Evolutionary conservation across 306 rosid species (phyloP).

Genomic region (Cercis canadensis): DNA sequence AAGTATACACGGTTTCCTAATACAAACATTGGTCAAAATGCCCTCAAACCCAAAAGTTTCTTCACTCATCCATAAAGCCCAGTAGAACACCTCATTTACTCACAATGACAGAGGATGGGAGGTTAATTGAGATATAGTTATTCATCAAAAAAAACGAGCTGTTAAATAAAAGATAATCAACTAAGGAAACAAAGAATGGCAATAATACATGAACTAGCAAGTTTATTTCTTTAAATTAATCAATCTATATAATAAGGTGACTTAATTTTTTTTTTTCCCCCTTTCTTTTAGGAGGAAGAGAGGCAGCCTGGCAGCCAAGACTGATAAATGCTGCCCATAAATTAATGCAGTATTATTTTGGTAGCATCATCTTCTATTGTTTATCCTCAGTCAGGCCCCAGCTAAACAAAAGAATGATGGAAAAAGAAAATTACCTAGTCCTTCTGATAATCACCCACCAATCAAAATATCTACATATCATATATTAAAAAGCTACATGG

Average conservation of each 20-base stretch:
- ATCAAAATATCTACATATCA: constrained; percentile 1
- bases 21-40: constrained; percentile 10
- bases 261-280: not conserved
- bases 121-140: constrained; percentile 6
- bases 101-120: not conserved
- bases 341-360: not conserved
- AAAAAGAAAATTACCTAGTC: not conserved
- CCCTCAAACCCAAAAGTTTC: not conserved
- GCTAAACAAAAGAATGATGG: constrained; percentile 8
- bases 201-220: not conserved
- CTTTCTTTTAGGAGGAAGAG: not conserved
- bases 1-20: not conserved
- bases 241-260: constrained; percentile 2
- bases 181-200: constrained; percentile 2
- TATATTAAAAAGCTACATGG: not conserved
- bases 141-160: constrained; percentile 21
- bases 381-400: constrained; percentile 10
- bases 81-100: not conserved
- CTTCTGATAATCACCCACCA: not conserved
- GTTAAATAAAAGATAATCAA: constrained; percentile 5
- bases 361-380: not conserved
- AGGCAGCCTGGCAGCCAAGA: not conserved
- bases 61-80: not conserved
- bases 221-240: not conserved
- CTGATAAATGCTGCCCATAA: not conserved